Conservation (phyloP, 2,329 filamentous ascomycete genomes). For the Annulohypoxylon truncatum region DNA sequence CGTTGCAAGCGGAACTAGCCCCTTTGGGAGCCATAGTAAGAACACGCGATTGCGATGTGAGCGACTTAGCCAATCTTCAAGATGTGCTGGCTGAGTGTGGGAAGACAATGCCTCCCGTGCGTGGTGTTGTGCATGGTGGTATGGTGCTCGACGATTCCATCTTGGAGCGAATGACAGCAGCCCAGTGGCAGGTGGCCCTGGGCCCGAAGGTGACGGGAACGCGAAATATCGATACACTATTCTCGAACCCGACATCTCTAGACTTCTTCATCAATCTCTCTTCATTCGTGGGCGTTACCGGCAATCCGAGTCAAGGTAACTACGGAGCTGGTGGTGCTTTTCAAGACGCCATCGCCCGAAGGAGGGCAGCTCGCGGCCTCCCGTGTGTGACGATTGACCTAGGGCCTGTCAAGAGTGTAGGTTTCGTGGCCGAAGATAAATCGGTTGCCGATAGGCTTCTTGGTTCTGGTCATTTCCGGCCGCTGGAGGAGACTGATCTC, state of each 20-base stretch:
- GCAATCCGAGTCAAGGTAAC: slow-evolving; percentile 55
- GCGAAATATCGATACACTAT: too few relatives aligned
- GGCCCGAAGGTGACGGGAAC: slow-evolving; percentile 33
- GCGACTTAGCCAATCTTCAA: too few relatives aligned
- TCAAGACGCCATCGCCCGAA: slow-evolving; percentile 40
- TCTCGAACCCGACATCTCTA: not conserved
- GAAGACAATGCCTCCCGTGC: slow-evolving; percentile 21
- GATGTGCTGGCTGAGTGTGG: too few relatives aligned
- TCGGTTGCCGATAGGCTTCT: not conserved
- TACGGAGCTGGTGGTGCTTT: slow-evolving; percentile 55
- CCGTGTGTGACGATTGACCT: slow-evolving; percentile 21
- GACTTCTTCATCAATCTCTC: slow-evolving; percentile 55
- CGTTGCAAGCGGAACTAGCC: too few relatives aligned
- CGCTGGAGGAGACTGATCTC: not conserved
- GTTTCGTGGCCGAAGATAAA: not conserved
- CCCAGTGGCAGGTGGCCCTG: slow-evolving; percentile 15
- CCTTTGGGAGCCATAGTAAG: too few relatives aligned
- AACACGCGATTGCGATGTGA: too few relatives aligned
- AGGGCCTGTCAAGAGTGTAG: slow-evolving; percentile 4
- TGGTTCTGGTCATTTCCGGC: not conserved
- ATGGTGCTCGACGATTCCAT: slow-evolving; percentile 36
- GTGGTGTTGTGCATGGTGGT: slow-evolving; percentile 30
- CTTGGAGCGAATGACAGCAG: slow-evolving; percentile 33
- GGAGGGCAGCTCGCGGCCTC: slow-evolving; percentile 6
- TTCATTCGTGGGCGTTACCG: slow-evolving; percentile 53